Evolutionary conservation across 177 flowering plant genomes (phyloP).

Genomic region (Vitis hybrid): DNA sequence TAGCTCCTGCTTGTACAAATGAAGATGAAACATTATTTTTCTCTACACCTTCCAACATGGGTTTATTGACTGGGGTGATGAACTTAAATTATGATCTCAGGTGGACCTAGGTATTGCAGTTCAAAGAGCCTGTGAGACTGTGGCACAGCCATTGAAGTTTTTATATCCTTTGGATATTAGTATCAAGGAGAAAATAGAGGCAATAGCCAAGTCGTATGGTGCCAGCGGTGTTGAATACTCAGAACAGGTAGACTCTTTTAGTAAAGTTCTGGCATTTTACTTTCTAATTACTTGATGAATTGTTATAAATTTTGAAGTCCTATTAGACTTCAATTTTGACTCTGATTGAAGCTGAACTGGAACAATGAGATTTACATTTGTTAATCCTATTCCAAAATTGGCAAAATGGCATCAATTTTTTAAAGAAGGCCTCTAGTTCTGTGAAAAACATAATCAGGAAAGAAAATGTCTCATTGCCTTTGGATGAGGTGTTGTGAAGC

Average conservation of each 20-base stretch:
- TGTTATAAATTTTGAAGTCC: neutral
- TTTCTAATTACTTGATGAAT: neutral
- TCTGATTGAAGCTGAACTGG: neutral
- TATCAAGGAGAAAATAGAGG: constrained; percentile 94
- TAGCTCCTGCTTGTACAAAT: neutral
- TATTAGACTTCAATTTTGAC: neutral
- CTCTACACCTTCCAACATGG: neutral
- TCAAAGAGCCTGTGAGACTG: constrained; percentile 89
- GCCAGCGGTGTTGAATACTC: constrained; percentile 96
- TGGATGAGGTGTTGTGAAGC: neutral
- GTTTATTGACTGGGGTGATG: neutral
- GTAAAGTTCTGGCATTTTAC: neutral
- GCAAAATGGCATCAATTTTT: neutral
- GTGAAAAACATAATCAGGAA: neutral
- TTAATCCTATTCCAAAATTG: neutral
- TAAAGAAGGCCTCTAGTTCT: neutral
- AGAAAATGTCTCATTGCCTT: neutral
- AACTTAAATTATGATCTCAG: constrained; percentile 38
- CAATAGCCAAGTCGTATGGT: constrained; percentile 93
- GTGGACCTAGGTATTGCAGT: constrained; percentile 95
- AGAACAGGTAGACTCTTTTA: constrained; percentile 61
- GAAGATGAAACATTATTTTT: neutral
- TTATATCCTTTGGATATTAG: constrained; percentile 81
- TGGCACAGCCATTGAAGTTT: constrained; percentile 64
- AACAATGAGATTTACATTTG: neutral